Evolutionary conservation across 768 basidiomycete genomes (phyloP).

Genomic region (Phallus indusiatus): DNA sequence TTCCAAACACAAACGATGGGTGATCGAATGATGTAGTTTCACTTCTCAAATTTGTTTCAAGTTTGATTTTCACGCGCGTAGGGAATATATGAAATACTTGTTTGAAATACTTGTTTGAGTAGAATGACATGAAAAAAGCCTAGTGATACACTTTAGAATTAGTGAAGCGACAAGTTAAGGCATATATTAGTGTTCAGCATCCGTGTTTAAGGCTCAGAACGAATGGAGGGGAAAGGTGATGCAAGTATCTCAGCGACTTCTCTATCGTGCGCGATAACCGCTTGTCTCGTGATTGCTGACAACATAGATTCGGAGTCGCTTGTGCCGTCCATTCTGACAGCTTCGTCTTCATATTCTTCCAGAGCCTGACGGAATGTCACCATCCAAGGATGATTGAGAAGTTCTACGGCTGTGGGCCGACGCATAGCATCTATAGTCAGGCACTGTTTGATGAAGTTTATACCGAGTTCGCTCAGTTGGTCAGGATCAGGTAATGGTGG

Average conservation of each 20-base stretch:
- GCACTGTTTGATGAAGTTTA: slow-evolving; percentile 90
- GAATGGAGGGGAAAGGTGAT: slow-evolving; percentile 32
- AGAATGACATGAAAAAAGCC: background rate
- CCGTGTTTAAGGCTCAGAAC: slow-evolving; percentile 29
- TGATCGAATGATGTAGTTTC: slow-evolving; percentile 17
- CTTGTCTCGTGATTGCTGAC: slow-evolving; percentile 46
- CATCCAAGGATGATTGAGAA: slow-evolving; percentile 89
- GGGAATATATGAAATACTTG: background rate
- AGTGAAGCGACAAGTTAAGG: background rate
- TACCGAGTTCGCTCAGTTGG: slow-evolving; percentile 81
- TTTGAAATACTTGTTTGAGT: too few species aligned
- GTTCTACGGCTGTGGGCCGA: slow-evolving; percentile 76
- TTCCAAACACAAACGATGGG: slow-evolving; percentile 18
- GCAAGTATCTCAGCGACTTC: slow-evolving; percentile 48
- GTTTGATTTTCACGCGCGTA: background rate
- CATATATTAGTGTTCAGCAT: slow-evolving; percentile 12
- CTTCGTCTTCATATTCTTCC: slow-evolving; percentile 53
- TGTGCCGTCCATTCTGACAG: slow-evolving; percentile 36
- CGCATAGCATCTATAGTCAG: slow-evolving; percentile 76
- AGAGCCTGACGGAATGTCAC: slow-evolving; percentile 68
- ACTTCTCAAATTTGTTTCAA: too few species aligned
- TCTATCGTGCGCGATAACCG: slow-evolving; percentile 47
- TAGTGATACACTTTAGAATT: background rate
- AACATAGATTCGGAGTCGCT: slow-evolving; percentile 40
- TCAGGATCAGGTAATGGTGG: slow-evolving; percentile 89